Base-by-base conservation (phyloP, 805 yeast species). In the Cyberlindnera misumaiensis region DNA sequence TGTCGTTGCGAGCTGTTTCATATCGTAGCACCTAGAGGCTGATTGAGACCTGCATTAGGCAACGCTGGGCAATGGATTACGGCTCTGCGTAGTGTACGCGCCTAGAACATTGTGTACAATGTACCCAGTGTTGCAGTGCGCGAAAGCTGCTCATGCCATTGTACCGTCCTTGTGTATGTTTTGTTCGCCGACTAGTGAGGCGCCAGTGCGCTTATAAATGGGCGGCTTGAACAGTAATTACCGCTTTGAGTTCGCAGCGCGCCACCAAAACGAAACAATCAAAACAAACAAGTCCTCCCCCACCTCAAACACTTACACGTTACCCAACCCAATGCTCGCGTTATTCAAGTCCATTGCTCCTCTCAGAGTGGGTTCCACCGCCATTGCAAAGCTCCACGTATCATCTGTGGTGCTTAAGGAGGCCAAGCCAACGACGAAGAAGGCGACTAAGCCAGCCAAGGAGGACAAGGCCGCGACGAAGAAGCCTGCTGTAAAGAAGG, bases 321-420 rank as follows among this genome's bases (percentile, higher is more conserved):
- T 14, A 25, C 28, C 24, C 24, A 20, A 20, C 24, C 8, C 16
- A 35, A 42, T 42, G 45, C 34, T 42, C 16, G 35, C 42, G 14
- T 24, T 42, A 11, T 15, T 43, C 30, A 40, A 18, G 24, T 14
- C 28, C 13, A 28, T 35, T 12, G 36, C 30, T 27, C 28, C 28
- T 12, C 14, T 27, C 14, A 27, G 28, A 27, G 28, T 13, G 6
- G 8, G 8, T 20, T 6, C 24, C 8, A 20, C 24, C 8, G 14
- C 14, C 7, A 11, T 12, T 12, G 28, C 28, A 11, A 12, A 7
- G 14, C 14, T 13, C 7, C 28, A 27, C n/a, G n/a, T 27, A 7
- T 27, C 28, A 11, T 27, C 28, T 6, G 28, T 13, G 14, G 28
- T n/a, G 28, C 32, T 30, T 29, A 28, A 36, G 35, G 42, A 41